Evolutionary conservation across 2,329 filamentous ascomycete genomes (phyloP).

Genomic region (Chrysoporthe cubensis): DNA sequence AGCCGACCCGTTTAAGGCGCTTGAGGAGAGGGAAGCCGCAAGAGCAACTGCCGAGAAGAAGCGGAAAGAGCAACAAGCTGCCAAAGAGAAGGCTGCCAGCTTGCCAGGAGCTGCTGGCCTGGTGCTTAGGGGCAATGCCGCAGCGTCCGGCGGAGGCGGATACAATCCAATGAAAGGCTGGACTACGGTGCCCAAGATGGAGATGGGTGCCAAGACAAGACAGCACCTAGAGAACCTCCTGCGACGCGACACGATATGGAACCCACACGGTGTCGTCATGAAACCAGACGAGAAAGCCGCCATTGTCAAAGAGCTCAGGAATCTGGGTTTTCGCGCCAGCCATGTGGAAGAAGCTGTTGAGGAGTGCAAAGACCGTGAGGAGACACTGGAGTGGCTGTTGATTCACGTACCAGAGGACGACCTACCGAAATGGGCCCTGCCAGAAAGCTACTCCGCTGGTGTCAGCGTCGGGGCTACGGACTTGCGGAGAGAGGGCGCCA

Average conservation of each 20-base stretch:
- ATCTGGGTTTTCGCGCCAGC: slow-evolving; percentile 84
- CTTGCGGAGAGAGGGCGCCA: slow-evolving; percentile 76
- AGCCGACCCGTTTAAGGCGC: slow-evolving; percentile 86
- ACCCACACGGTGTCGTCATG: slow-evolving; percentile 75
- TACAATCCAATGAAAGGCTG: slow-evolving; percentile 71
- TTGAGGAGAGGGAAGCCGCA: slow-evolving; percentile 78
- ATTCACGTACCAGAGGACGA: slow-evolving; percentile 98
- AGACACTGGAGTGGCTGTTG: slow-evolving; percentile 92
- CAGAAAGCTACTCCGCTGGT: slow-evolving; percentile 88
- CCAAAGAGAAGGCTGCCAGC: slow-evolving; percentile 69
- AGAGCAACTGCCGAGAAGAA: slow-evolving; percentile 79
- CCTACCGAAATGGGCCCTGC: slow-evolving; percentile 87
- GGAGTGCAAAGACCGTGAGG: slow-evolving; percentile 88
- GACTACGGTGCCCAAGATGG: slow-evolving; percentile 84
- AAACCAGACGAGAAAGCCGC: slow-evolving; percentile 56
- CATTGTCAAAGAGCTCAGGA: slow-evolving; percentile 73
- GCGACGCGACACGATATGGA: slow-evolving; percentile 82
- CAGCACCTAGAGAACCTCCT: slow-evolving; percentile 80
- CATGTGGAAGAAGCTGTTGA: slow-evolving; percentile 87
- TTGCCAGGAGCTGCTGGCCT: slow-evolving; percentile 63
- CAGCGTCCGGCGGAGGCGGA: slow-evolving; percentile 37
- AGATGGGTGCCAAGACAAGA: slow-evolving; percentile 84
- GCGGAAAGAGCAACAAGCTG: slow-evolving; percentile 69
- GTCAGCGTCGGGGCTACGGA: slow-evolving; percentile 84
- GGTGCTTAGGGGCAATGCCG: slow-evolving; percentile 52